Percentiles rank a stretch among this genome's conserved stretches.
These are phyloP conservation scores for Schoenoplectus triqueter DNA, from an alignment of 202 grass and related monocot genomes.

Conservation along the genomic window DNA sequence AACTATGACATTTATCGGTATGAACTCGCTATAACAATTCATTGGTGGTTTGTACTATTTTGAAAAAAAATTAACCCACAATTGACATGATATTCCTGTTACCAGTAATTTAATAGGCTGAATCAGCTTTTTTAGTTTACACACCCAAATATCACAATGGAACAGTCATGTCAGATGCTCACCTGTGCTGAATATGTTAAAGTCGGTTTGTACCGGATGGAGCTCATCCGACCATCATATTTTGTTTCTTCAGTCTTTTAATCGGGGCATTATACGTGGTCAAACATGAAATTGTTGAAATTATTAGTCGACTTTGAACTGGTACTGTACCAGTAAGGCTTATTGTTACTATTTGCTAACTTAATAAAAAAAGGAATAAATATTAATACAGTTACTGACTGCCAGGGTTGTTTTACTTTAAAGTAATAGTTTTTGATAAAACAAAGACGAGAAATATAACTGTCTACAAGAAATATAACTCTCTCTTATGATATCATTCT, in stretches of 20 bases:
- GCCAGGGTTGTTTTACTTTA: too few species aligned
- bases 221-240: background rate
- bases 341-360: background rate
- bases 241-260: background rate
- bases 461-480: background rate
- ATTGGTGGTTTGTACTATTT: conserved; percentile 17
- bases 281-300: background rate
- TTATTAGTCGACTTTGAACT: conserved; percentile 21
- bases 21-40: background rate
- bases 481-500: background rate
- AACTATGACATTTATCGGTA: conserved; percentile 95
- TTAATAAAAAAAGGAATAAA: background rate
- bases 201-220: background rate
- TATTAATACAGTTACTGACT: background rate
- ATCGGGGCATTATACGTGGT: background rate
- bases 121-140: background rate
- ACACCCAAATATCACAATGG: background rate
- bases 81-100: background rate
- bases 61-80: background rate
- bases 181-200: too few species aligned
- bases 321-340: background rate
- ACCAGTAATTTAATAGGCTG: background rate
- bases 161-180: background rate
- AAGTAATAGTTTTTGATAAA: background rate
- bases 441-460: background rate